Percentiles rank a stretch among this genome's conserved stretches.
phyloP scores from a whole-genome alignment of 345 rosid genomes.

The Euphorbia pulcherrima region DNA sequence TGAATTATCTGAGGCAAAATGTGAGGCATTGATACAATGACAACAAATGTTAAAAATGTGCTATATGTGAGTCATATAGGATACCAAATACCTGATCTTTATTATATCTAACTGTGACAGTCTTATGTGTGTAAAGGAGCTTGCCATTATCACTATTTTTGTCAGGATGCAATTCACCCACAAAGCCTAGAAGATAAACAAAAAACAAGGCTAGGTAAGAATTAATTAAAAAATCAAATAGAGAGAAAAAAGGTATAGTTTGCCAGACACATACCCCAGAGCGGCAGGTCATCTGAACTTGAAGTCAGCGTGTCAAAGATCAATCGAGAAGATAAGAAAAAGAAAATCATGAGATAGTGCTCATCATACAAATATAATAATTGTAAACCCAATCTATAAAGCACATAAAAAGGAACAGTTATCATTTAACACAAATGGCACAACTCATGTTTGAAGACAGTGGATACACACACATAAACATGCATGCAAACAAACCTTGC shows the following conservation, averaged over 20 bases:
- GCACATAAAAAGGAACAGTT: neutral
- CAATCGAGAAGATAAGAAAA: slow-evolving; percentile 27
- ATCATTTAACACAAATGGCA: neutral
- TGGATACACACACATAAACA: too few relatives aligned
- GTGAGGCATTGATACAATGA: slow-evolving; percentile 11
- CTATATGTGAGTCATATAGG: neutral
- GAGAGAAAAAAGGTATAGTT: slow-evolving; percentile 4
- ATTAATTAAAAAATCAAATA: slow-evolving; percentile 9
- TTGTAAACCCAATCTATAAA: neutral
- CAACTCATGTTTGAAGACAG: neutral
- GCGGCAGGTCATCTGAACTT: slow-evolving; percentile 81
- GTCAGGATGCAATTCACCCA: slow-evolving; percentile 76
- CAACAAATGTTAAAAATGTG: neutral
- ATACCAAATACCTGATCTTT: slow-evolving; percentile 70
- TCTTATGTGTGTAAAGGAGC: slow-evolving; percentile 79
- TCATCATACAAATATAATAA: neutral
- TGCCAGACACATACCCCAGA: slow-evolving; percentile 65
- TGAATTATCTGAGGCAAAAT: slow-evolving; percentile 62
- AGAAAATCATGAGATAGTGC: slow-evolving; percentile 21
- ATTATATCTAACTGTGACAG: slow-evolving; percentile 56
- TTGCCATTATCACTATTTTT: slow-evolving; percentile 70
- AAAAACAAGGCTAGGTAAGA: slow-evolving; percentile 12
- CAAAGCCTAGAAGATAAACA: slow-evolving; percentile 53
- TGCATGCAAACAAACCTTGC: too few relatives aligned
- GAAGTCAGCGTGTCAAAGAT: slow-evolving; percentile 31